Percentiles rank a stretch among this genome's conserved stretches.
phyloP scores from a whole-genome alignment of 2,329 filamentous ascomycete species.

The Lachnellula willkommii region DNA sequence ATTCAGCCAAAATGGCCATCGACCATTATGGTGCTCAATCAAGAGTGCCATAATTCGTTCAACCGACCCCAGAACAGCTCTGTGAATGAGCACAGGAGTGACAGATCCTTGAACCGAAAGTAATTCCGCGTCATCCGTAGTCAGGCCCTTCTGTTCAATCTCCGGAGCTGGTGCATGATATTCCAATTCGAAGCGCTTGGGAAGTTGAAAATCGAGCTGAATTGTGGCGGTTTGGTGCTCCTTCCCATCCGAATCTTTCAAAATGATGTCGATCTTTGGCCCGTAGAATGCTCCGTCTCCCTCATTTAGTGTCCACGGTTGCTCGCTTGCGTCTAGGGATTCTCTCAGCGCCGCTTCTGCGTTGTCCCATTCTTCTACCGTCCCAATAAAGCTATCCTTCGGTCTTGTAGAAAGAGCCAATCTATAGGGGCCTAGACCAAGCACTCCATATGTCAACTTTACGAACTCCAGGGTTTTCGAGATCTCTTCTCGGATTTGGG shows the following conservation, averaged over 20 bases:
- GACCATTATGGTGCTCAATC: constrained; percentile 75
- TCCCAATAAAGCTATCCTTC: constrained; percentile 70
- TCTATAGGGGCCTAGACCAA: constrained; percentile 67
- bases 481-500: constrained; percentile 71
- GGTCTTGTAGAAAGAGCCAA: constrained; percentile 76
- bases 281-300: constrained; percentile 89
- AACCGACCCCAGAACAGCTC: constrained; percentile 77
- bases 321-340: constrained; percentile 58
- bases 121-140: constrained; percentile 43
- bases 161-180: constrained; percentile 67
- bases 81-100: constrained; percentile 74
- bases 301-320: constrained; percentile 68
- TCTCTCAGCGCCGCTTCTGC: constrained; percentile 62
- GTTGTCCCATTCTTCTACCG: constrained; percentile 60
- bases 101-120: constrained; percentile 53
- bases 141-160: constrained; percentile 48
- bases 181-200: constrained; percentile 71
- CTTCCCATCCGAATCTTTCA: constrained; percentile 75
- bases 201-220: constrained; percentile 85
- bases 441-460: constrained; percentile 62
- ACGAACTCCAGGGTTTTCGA: constrained; percentile 69
- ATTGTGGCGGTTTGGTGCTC: constrained; percentile 86
- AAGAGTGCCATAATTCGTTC: constrained; percentile 80
- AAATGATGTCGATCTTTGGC: constrained; percentile 83
- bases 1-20: constrained; percentile 85